phyloP scores from a whole-genome alignment of 1,139 yeast species.

The Meyerozyma smithsonii region DNA sequence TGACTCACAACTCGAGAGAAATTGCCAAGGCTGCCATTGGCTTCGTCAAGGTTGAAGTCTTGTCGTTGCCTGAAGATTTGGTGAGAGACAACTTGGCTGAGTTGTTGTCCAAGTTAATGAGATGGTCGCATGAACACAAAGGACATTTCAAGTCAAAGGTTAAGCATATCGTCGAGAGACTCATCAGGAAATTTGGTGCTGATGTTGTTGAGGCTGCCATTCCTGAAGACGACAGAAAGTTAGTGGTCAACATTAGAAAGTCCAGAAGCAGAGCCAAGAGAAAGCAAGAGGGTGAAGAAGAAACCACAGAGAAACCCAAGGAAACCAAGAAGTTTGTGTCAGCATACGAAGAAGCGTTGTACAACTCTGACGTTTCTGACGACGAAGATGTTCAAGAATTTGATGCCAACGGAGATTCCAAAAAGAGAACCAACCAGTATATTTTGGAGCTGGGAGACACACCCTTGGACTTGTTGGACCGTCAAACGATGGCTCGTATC shows the following conservation, averaged over 20 bases:
- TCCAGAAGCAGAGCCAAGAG: constrained; percentile 79
- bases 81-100: constrained; percentile 64
- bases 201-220: constrained; percentile 74
- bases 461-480: constrained; percentile 87
- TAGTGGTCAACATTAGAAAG: constrained; percentile 81
- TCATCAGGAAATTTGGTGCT: constrained; percentile 83
- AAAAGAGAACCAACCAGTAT: constrained; percentile 49
- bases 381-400: constrained; percentile 33
- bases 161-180: constrained; percentile 86
- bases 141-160: constrained; percentile 92
- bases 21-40: constrained; percentile 94
- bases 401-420: constrained; percentile 17
- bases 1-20: constrained; percentile 88
- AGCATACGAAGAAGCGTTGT: constrained; percentile 80
- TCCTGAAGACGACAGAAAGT: constrained; percentile 83
- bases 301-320: constrained; percentile 20
- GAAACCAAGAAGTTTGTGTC: constrained; percentile 55
- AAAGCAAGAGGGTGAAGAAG: constrained; percentile 46
- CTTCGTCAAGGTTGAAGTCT: constrained; percentile 84
- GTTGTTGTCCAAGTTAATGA: constrained; percentile 67
- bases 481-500: constrained; percentile 78
- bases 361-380: constrained; percentile 53
- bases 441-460: constrained; percentile 76
- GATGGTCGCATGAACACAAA: constrained; percentile 94
- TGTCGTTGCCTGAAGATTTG: constrained; percentile 77